Base-by-base conservation (phyloP, 345 rosid species). In the Populus euphratica region DNA sequence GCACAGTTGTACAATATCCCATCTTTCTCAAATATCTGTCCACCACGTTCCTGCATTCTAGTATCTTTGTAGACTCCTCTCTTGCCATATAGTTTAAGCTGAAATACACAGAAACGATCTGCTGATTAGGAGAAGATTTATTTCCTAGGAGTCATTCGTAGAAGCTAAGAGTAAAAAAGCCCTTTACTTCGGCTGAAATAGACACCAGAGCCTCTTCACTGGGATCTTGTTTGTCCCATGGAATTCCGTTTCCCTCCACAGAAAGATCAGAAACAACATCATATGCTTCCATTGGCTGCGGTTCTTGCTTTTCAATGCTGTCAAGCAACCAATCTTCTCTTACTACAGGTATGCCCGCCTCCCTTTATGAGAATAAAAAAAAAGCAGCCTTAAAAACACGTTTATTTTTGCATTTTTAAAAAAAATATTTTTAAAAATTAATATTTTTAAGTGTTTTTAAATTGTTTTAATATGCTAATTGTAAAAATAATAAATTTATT, bases 21-120 rank as follows among this genome's bases (percentile, higher is more conserved):
- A 61, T 91, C 93, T 81, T 81, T 86, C 81, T 94, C 95, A 0
- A 88, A 74, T 44, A 91, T 89, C 72, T 78, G 41, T 35, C 93
- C 93, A 20, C 87, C 93, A 80, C 66, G 86, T 62, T 91, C 94
- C 52, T 70, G 78, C 82, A 90, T 83, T 68, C 65, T 85, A 20
- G 89, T 79, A 50, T 93, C 94, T 79, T 86, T 90, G 83, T 90
- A 83, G 18, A 93, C 94, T 44, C 88, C 87, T 80, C 86, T 87
- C 72, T 94, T 94, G 14, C 94, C 98, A 63, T 77, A 85, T 74
- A 93, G 77, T 76, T 91, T 93, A 17, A 94, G 85, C 97, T 93
- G 87, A 83, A 88, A 70, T 62, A 0, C 75, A 13, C 12, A 20
- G 50, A 27, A 21, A 65, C 9, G 78, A 9, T 14, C n/a, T 25